Conservation (phyloP, 768 basidiomycete species). For the Pholiota microspora region DNA sequence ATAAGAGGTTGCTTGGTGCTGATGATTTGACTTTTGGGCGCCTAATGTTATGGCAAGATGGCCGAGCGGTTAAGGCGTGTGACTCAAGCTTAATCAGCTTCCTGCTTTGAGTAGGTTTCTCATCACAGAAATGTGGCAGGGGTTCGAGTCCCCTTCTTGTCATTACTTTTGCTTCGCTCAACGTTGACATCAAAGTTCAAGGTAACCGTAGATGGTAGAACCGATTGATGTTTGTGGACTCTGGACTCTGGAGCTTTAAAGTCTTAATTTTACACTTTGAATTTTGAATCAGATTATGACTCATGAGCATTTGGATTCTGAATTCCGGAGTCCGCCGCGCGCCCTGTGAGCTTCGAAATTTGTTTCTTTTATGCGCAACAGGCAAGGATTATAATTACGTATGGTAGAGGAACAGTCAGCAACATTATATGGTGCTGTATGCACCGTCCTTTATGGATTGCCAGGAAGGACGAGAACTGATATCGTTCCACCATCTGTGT, state of each 20-base stretch:
- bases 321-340: too few relatives aligned
- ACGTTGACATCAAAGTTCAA: too few relatives aligned
- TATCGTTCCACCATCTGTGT: slow-evolving; percentile 27
- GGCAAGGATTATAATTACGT: too few relatives aligned
- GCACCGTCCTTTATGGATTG: slow-evolving; percentile 41
- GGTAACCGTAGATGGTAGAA: too few relatives aligned
- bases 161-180: slow-evolving; percentile 22
- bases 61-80: slow-evolving; percentile 49
- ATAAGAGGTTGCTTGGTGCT: too few relatives aligned
- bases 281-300: too few relatives aligned
- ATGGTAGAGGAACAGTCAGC: neutral
- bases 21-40: neutral
- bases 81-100: slow-evolving; percentile 39
- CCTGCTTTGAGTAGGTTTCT: slow-evolving; percentile 24
- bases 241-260: too few relatives aligned
- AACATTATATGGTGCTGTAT: slow-evolving; percentile 6
- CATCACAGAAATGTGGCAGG: slow-evolving; percentile 32
- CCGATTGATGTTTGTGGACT: too few relatives aligned
- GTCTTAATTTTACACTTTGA: too few relatives aligned
- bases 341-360: too few relatives aligned
- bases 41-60: slow-evolving; percentile 37
- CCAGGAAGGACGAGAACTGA: slow-evolving; percentile 48
- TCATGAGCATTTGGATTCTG: too few relatives aligned
- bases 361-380: too few relatives aligned
- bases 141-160: slow-evolving; percentile 37